These are phyloP conservation scores for Leptosphaerulina australis DNA, from an alignment of 2,329 filamentous ascomycete species.

Conservation along the genomic window DNA sequence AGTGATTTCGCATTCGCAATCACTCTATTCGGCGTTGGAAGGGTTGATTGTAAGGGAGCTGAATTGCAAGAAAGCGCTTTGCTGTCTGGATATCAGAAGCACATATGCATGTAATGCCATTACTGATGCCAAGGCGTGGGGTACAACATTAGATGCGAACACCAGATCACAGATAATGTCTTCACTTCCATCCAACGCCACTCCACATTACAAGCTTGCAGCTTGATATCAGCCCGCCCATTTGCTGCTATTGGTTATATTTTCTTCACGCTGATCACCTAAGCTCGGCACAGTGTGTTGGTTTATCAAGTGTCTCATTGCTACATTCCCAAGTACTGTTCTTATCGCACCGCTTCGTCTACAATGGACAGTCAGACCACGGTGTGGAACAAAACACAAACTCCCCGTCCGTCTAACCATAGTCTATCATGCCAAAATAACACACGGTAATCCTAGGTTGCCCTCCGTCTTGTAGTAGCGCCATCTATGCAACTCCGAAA, in stretches of 20 bases:
- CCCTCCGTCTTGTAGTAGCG: constrained; percentile 14
- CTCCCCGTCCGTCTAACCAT: constrained; percentile 13
- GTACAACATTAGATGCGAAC: constrained; percentile 18
- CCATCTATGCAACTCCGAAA: constrained; percentile 23
- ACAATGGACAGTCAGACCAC: constrained; percentile 1
- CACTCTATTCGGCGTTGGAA: background rate
- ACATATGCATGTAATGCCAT: constrained; percentile 27
- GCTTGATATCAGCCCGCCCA: background rate
- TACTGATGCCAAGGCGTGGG: constrained; percentile 36
- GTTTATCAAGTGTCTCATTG: background rate
- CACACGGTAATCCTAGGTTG: constrained; percentile 3
- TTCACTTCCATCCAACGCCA: background rate
- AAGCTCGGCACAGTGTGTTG: background rate
- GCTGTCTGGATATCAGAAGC: constrained; percentile 12
- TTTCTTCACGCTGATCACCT: background rate
- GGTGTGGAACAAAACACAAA: background rate
- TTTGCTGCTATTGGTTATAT: background rate
- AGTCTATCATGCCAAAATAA: constrained; percentile 10
- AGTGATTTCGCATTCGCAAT: background rate
- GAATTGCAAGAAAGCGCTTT: constrained; percentile 2
- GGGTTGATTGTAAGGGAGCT: background rate
- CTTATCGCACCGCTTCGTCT: constrained; percentile 2
- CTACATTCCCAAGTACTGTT: background rate
- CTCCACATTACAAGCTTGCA: background rate
- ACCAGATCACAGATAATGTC: constrained; percentile 11